Conservation (phyloP, 139 green algal genomes). For the Micromonas pusilla region DNA sequence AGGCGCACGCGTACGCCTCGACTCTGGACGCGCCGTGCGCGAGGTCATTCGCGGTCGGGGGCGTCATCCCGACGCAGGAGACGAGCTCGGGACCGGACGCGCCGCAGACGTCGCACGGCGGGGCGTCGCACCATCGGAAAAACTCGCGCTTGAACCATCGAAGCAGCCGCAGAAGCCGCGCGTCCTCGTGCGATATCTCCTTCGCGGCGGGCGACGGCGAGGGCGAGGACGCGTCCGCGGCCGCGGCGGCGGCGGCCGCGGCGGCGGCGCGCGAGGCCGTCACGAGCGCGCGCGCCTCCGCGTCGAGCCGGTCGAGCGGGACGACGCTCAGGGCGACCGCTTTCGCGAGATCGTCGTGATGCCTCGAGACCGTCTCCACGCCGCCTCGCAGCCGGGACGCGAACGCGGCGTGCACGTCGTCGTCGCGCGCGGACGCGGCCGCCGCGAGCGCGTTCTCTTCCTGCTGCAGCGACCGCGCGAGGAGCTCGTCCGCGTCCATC, state of each 20-base stretch:
- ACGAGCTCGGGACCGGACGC: not conserved
- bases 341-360: not conserved
- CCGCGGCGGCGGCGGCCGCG: not conserved
- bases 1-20: constrained; percentile 24
- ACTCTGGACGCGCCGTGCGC: constrained; percentile 18
- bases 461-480: not conserved
- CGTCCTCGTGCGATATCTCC: constrained; percentile 1
- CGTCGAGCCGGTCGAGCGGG: not conserved
- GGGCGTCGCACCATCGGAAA: constrained; percentile 29
- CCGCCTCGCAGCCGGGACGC: not conserved
- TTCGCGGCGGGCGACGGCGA: not conserved
- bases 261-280: not conserved
- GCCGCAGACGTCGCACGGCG: not conserved
- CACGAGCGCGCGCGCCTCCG: not conserved
- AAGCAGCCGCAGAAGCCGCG: constrained; percentile 12
- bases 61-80: not conserved
- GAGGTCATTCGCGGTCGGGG: constrained; percentile 12
- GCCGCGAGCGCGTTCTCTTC: not conserved
- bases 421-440: not conserved
- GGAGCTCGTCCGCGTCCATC: not conserved
- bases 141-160: constrained; percentile 41
- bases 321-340: constrained; percentile 7
- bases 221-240: not conserved
- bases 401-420: not conserved
- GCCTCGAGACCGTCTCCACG: not conserved